Base-by-base conservation (phyloP, 2,329 filamentous ascomycete species). In the Pyricularia sp. region DNA sequence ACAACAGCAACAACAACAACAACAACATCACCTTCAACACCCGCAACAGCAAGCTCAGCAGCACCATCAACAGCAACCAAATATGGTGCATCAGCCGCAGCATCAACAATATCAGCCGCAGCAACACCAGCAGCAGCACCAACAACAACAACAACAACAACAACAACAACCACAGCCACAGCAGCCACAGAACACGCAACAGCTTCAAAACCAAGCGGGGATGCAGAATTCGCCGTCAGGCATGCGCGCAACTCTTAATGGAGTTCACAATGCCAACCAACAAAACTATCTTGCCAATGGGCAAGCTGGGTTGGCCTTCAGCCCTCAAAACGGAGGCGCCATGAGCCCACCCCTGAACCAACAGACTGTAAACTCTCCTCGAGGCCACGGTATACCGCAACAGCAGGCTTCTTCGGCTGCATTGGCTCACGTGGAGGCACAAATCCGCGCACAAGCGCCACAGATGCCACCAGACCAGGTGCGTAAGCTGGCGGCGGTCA, bases 1-100 rank as follows among this genome's bases (percentile, higher is more conserved):
- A 70, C 78, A 80, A 33, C 83, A 82, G 66, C 82, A 83, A 70
- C 80, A 80, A 0, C 66, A 65, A 31, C 64, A 69, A 49, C 71
- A 67, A 31, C 69, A 69, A 16, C 65, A 67, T 10, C 63, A 64
- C 19, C 63, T 57, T 12, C 88, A 91, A 69, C 84, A 86, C 68
- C 83, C 87, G 69, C 84, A 84, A 68, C 80, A 82, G 66, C 82
- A 83, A 70, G 80, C 80, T 70, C 78, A 80, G 35, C 83, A 82
- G 66, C 82, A 83, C 70, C 80, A 80, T 0, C 66, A 65, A 33
- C 64, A 70, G 30, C 68, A 69, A 57, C 63, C 60, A 10, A 8
- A 49, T 30, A 68, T 62, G 65, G 63, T 70, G 66, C 66, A 71
- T 66, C 77, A 77, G 66, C 77, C 74, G n/a, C 67, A 68, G 22